Evolutionary conservation across 768 basidiomycete species (phyloP), one percentile per base, ranked within the genome.

Genomic region (Austroboletus eburneus): DNA sequence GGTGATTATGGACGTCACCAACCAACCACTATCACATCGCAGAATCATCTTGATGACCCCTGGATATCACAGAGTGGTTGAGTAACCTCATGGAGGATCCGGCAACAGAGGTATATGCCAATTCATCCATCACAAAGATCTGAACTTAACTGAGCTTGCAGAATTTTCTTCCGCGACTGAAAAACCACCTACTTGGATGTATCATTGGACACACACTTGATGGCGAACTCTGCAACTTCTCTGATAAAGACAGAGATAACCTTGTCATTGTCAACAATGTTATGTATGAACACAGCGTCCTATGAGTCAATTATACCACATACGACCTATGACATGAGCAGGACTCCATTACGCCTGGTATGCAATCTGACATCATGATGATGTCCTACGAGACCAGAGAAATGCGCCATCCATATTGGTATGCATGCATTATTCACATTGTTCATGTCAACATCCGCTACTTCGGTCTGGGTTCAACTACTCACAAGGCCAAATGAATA

Each of bases 371-470:
- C 9, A 18, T 30, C 16, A 42, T 34, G 16, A 14, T 34, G 5
- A 6, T 34, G 5, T 34, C 33, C 16, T 32, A 42, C 10, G 22
- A 42, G 27, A 40, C 27, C 6, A 20, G 34, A 9, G 20, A 3
- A 12, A 24, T n/a, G 4, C 29, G 5, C 2, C 42, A 42, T 17
- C 42, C 42, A 5, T 42, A 42, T 17, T 42, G 42, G 42, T 42
- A 42, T 56, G 57, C 39, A 0, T 38, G 39, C 0, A 44, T 63
- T 3, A 32, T 62, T 5, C 35, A 52, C 1, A 45, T 65, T 0
- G 43, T 51, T 12, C 63, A 65, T 27, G 41, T 50, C 18, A 22
- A 30, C 14, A 38, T 50, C 13, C 32, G 39, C 12, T 16, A 44
- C 2, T 34, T 8, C 16, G 33, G 14, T 16, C 5, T 5, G 5